Conservation (phyloP, 495 filamentous ascomycete genomes). For the Aspergillus heteromorphus region DNA sequence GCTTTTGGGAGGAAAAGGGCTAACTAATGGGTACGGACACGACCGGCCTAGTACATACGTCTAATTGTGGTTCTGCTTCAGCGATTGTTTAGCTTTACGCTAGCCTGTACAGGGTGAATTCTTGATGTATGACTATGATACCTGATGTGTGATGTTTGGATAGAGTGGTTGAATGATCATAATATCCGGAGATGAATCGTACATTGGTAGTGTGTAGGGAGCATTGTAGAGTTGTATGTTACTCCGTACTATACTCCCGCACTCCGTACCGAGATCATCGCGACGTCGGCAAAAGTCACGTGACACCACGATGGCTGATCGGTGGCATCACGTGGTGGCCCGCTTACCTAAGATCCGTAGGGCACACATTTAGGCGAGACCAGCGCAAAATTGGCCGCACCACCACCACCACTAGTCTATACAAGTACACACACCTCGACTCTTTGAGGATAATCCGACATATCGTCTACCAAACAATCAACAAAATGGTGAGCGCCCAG, state of each 20-base stretch:
- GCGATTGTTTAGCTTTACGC: conserved; percentile 19
- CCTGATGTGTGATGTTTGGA: conserved; percentile 33
- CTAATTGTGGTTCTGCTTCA: conserved; percentile 28
- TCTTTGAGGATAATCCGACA: conserved; percentile 66
- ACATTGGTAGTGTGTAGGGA: too few relatives aligned
- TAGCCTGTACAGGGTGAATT: conserved; percentile 35
- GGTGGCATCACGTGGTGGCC: not conserved
- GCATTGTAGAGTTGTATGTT: too few relatives aligned
- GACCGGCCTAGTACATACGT: conserved; percentile 44
- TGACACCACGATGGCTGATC: too few relatives aligned
- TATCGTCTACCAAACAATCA: conserved; percentile 23
- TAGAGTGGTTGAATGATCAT: conserved; percentile 5
- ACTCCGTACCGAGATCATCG: too few relatives aligned
- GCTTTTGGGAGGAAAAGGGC: conserved; percentile 23
- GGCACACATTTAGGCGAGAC: conserved; percentile 26
- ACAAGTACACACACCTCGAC: conserved; percentile 24
- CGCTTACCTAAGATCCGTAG: not conserved
- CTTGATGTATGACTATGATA: conserved; percentile 50
- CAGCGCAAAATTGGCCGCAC: conserved; percentile 22
- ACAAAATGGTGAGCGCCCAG: conserved; percentile 40
- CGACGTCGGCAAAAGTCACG: too few relatives aligned
- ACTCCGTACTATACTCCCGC: too few relatives aligned
- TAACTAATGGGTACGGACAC: conserved; percentile 38
- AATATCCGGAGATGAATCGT: conserved; percentile 6
- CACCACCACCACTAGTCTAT: conserved; percentile 18